Conservation (phyloP, 1,284 basidiomycete species). For the Ceratobasidium papillatum region DNA sequence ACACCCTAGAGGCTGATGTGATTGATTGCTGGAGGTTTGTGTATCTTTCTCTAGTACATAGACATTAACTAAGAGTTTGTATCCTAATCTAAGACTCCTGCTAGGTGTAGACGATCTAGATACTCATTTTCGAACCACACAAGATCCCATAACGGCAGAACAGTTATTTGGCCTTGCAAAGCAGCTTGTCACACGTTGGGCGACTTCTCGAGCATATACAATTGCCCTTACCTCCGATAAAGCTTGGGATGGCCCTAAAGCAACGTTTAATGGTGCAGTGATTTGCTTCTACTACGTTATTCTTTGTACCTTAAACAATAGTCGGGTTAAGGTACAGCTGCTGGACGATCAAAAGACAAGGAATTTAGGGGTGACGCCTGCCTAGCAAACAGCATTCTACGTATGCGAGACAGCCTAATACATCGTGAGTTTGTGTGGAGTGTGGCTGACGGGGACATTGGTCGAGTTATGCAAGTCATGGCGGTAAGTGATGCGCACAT, state of each 20-base stretch:
- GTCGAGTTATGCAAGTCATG: constrained; percentile 51
- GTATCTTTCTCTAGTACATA: background rate
- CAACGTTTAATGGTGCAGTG: too few relatives aligned
- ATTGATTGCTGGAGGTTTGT: constrained; percentile 12
- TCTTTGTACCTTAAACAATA: too few relatives aligned
- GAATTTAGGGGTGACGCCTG: constrained; percentile 50
- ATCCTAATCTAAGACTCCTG: background rate
- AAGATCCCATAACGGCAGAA: background rate
- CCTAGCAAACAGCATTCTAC: constrained; percentile 53
- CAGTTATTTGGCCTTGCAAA: background rate
- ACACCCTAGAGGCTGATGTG: constrained; percentile 5
- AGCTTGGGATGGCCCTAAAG: too few relatives aligned
- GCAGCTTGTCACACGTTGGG: too few relatives aligned
- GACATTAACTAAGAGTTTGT: background rate
- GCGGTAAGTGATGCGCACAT: constrained; percentile 54
- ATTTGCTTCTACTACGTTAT: too few relatives aligned
- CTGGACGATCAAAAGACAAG: background rate
- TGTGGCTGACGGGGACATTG: constrained; percentile 54
- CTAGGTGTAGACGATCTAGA: background rate
- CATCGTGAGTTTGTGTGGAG: constrained; percentile 53
- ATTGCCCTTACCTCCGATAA: too few relatives aligned
- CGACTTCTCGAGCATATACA: too few relatives aligned
- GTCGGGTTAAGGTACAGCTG: too few relatives aligned
- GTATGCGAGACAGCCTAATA: constrained; percentile 54
- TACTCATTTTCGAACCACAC: background rate